Base-by-base conservation (phyloP, 2,329 filamentous ascomycete genomes). In the Ophiostoma novo-ulmi region DNA sequence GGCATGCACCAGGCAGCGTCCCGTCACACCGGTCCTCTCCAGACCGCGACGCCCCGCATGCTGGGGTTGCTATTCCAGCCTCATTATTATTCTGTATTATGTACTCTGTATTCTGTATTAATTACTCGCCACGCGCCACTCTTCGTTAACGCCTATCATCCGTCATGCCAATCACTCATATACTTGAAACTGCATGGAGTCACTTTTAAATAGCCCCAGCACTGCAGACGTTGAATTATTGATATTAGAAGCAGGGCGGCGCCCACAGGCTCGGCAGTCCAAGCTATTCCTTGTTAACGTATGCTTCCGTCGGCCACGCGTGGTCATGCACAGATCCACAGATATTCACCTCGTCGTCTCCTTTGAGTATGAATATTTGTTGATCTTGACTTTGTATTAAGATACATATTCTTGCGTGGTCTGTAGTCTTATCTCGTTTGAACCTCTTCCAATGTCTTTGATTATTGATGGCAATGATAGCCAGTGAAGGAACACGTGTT, bases 21-120 rank as follows among this genome's bases (percentile, higher is more conserved):
- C 52, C 52, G 52, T 58, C 52, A 58, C 52, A 58, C 52, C 52
- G 52, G 52, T 26, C 52, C n/a, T 58, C 52, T 31, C 8, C n/a
- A 58, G 52, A 26, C 13, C 52, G 22, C 52, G 52, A 58, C 52
- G 52, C 52, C 52, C 52, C 52, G 52, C 52, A 58, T 14, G 52
- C 52, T 26, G 22, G n/a, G 22, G 52, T 26, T 26, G n/a, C 2
- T 58, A 7, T 7, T 26, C n/a, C 52, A 26, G 52, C 52, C 52
- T 58, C 52, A 58, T 58, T 26, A 58, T 58, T 26, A 10, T 48
- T 31, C 3, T 31, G 26, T 31, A 31, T 31, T 31, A 1, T 31
- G 26, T n/a, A n/a, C n/a, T n/a, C n/a, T n/a, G n/a, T n/a, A n/a
- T 31, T 31, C 26, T 31, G 31, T 13, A 44, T 44, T 44, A 2